These are phyloP conservation scores for Ensete ventricosum DNA, from an alignment of 176 grass and related monocot species.

Conservation along the genomic window DNA sequence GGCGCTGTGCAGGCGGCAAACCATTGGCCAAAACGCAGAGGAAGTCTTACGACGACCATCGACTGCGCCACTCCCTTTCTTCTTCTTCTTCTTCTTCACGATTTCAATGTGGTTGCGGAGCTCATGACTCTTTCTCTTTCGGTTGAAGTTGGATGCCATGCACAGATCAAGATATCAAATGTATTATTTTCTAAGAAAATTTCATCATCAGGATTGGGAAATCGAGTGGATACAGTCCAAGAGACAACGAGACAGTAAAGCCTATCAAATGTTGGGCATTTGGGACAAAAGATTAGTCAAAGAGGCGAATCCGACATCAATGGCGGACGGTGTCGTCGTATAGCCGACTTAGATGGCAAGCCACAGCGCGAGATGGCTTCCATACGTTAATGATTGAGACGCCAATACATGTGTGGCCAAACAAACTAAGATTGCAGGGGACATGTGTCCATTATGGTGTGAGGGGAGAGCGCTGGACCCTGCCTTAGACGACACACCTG, in stretches of 20 bases:
- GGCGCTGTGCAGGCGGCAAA: background rate
- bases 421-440: background rate
- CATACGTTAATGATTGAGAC: background rate
- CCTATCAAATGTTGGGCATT: background rate
- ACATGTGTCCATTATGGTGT: background rate
- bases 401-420: background rate
- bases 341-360: background rate
- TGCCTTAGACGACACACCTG: background rate
- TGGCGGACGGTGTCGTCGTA: background rate
- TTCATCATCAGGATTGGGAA: no score
- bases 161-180: no score
- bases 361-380: background rate
- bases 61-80: no score
- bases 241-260: no score
- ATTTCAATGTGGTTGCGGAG: no score
- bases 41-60: background rate
- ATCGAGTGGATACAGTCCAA: no score
- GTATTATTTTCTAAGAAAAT: no score
- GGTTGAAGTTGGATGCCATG: no score
- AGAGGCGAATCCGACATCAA: background rate
- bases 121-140: no score
- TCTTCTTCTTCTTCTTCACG: no score
- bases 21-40: background rate
- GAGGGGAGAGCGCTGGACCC: background rate
- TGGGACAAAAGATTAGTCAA: conserved; percentile 14